Evolutionary conservation across 208 protist species (phyloP).

Genomic region (Acanthamoeba triangularis): DNA sequence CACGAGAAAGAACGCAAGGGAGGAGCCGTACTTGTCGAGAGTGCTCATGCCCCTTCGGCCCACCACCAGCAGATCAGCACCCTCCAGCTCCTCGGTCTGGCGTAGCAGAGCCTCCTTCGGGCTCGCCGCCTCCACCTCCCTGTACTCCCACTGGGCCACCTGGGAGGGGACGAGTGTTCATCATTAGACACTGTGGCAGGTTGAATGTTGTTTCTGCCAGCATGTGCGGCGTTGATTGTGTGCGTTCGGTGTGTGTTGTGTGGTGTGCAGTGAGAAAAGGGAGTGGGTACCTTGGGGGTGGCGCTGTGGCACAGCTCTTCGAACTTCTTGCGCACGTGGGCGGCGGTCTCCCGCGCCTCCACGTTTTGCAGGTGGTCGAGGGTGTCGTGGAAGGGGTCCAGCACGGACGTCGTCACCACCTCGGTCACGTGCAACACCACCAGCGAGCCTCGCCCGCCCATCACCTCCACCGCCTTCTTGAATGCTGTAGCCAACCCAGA

Average conservation of each 20-base stretch:
- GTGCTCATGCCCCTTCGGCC: slow-evolving; percentile 25
- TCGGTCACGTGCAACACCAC: slow-evolving; percentile 50
- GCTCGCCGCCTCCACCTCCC: neutral
- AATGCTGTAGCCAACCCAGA: neutral
- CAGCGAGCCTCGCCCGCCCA: neutral
- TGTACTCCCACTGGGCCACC: neutral
- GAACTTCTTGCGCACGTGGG: neutral
- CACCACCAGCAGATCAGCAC: slow-evolving; percentile 7
- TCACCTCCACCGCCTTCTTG: neutral
- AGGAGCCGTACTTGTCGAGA: neutral
- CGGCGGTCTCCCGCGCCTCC: slow-evolving; percentile 17
- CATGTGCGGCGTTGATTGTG: too few species aligned
- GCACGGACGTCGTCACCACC: slow-evolving; percentile 21
- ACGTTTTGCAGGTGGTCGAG: slow-evolving; percentile 68
- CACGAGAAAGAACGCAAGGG: neutral
- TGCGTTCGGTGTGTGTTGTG: neutral
- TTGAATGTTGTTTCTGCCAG: neutral
- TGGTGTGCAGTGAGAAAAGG: neutral
- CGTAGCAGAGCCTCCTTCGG: neutral
- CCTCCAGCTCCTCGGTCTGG: neutral
- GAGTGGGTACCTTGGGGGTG: neutral
- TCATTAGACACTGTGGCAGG: neutral
- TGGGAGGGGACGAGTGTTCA: neutral
- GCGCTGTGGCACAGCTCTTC: neutral
- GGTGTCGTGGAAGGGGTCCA: slow-evolving; percentile 63